These are phyloP conservation scores for Rhizomucor pusillus DNA, from an alignment of 371 early-diverging fungal species.

Conservation along the genomic window DNA sequence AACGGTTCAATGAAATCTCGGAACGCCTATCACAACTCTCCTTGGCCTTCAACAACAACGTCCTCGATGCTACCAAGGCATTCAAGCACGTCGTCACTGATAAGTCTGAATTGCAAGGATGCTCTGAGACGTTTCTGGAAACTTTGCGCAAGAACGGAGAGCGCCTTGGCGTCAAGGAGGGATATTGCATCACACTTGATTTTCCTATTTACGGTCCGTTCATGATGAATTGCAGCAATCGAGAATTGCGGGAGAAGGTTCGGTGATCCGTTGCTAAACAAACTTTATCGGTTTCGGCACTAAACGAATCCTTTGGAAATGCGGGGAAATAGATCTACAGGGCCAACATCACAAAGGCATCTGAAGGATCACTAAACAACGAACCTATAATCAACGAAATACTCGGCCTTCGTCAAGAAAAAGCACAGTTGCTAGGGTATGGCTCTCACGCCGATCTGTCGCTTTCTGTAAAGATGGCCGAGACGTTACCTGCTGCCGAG, in stretches of 20 bases:
- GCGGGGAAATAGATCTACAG: conserved; percentile 49
- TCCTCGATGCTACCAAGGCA: conserved; percentile 63
- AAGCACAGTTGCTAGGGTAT: conserved; percentile 55
- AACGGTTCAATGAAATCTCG: conserved; percentile 57
- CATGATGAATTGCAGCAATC: conserved; percentile 63
- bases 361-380: conserved; percentile 51
- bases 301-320: no score
- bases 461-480: conserved; percentile 65
- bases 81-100: conserved; percentile 50
- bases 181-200: conserved; percentile 63
- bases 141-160: conserved; percentile 53
- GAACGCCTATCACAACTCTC: conserved; percentile 57
- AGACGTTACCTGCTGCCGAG: conserved; percentile 44
- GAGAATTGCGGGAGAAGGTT: conserved; percentile 57
- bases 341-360: conserved; percentile 59
- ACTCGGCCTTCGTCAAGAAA: conserved; percentile 46
- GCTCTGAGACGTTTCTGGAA: conserved; percentile 48
- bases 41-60: conserved; percentile 57
- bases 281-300: no score
- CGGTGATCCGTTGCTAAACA: no score
- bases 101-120: conserved; percentile 48
- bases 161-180: conserved; percentile 42
- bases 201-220: conserved; percentile 60
- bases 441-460: conserved; percentile 58
- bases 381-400: conserved; percentile 64